Conservation (phyloP, 176 grass and related monocot genomes). For the Musa troglodytarum region DNA sequence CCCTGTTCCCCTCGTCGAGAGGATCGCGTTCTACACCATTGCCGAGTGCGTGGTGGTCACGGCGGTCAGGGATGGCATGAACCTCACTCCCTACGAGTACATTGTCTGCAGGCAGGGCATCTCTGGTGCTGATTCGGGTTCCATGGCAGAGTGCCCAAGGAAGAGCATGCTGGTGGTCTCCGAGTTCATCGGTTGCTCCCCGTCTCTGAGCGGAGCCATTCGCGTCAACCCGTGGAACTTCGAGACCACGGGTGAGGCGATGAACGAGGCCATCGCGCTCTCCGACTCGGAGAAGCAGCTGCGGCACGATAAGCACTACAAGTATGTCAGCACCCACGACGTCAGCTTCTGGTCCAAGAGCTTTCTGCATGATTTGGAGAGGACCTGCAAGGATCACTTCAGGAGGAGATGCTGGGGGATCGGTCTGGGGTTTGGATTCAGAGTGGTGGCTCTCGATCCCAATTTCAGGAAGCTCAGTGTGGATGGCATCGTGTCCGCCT, state of each 20-base stretch:
- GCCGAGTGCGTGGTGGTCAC: slow-evolving; percentile 93
- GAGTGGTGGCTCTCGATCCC: slow-evolving; percentile 84
- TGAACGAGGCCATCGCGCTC: slow-evolving; percentile 80
- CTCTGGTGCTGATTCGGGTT: slow-evolving; percentile 22
- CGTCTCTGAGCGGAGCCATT: slow-evolving; percentile 87
- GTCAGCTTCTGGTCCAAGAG: slow-evolving; percentile 86
- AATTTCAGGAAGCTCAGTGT: slow-evolving; percentile 86
- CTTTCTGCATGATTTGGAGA: slow-evolving; percentile 65
- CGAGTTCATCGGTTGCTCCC: slow-evolving; percentile 96
- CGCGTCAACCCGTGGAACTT: slow-evolving; percentile 91
- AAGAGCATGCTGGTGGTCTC: slow-evolving; percentile 95
- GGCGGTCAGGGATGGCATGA: slow-evolving; percentile 95
- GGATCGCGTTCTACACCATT: slow-evolving; percentile 81
- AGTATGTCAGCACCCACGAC: slow-evolving; percentile 76
- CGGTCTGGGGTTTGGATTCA: slow-evolving; percentile 87
- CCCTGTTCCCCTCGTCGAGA: slow-evolving; percentile 66
- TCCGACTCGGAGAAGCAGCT: slow-evolving; percentile 72
- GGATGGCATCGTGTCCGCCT: slow-evolving; percentile 65
- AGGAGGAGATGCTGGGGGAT: slow-evolving; percentile 88
- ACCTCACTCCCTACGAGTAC: slow-evolving; percentile 95
- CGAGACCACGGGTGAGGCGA: slow-evolving; percentile 67
- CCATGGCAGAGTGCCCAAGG: slow-evolving; percentile 33
- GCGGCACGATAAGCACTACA: slow-evolving; percentile 94
- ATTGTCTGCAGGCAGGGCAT: slow-evolving; percentile 76
- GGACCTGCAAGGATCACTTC: slow-evolving; percentile 85